Evolutionary conservation across 1,139 yeast genomes (phyloP).

Genomic region (Yamadazyma diospyri): DNA sequence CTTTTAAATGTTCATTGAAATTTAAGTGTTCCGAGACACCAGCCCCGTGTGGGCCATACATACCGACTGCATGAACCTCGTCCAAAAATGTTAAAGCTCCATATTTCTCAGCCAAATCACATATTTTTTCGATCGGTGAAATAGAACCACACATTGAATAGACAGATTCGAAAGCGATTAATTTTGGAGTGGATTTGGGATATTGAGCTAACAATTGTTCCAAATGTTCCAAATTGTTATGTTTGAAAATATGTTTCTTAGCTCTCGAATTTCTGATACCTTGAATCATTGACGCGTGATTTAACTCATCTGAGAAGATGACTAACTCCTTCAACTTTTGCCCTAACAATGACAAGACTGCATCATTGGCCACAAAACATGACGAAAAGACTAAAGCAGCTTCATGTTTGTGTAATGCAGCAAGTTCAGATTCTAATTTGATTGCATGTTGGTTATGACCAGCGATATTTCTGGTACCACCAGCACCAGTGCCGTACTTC

Average conservation of each 20-base stretch:
- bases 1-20: conserved; percentile 71
- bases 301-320: conserved; percentile 86
- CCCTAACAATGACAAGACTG: conserved; percentile 88
- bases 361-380: conserved; percentile 96
- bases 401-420: conserved; percentile 89
- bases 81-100: conserved; percentile 96
- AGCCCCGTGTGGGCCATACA: conserved; percentile 99
- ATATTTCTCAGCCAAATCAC: conserved; percentile 94
- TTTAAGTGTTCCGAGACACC: conserved; percentile 98
- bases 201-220: conserved; percentile 74
- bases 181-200: conserved; percentile 83
- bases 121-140: conserved; percentile 87
- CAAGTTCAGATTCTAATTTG: conserved; percentile 78
- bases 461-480: conserved; percentile 98
- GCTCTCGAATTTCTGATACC: conserved; percentile 93
- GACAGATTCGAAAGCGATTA: conserved; percentile 95
- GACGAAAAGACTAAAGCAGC: conserved; percentile 94
- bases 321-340: conserved; percentile 87
- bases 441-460: conserved; percentile 93
- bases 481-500: conserved; percentile 97
- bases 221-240: conserved; percentile 80
- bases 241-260: conserved; percentile 84
- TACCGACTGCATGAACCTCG: conserved; percentile 98
- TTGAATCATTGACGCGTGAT: conserved; percentile 97
- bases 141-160: conserved; percentile 99